These are phyloP conservation scores for Paramecium pentaurelia DNA, from an alignment of 73 alveolate species.

Conservation along the genomic window DNA sequence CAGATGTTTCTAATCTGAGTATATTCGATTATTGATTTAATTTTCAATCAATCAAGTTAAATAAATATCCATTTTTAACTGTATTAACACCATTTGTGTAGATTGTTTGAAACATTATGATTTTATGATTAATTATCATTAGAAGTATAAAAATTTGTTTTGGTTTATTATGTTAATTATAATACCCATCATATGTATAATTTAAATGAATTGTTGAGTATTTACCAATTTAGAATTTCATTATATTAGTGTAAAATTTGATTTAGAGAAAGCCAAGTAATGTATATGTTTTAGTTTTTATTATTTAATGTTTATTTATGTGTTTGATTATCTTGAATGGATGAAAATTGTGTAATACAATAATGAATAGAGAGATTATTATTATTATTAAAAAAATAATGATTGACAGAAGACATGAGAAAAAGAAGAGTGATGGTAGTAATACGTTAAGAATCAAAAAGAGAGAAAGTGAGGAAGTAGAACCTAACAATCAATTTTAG, in stretches of 20 bases:
- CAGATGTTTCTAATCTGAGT: no score
- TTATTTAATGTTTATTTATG: background rate
- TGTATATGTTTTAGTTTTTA: slow-evolving; percentile 63
- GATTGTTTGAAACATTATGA: no score
- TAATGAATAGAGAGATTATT: background rate
- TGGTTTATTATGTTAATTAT: no score
- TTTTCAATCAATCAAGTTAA: no score
- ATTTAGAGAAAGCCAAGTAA: slow-evolving; percentile 54
- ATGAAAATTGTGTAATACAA: background rate
- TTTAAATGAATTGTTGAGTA: no score
- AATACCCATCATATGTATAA: no score
- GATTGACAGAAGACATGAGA: background rate
- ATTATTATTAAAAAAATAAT: background rate
- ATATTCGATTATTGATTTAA: no score
- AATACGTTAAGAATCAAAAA: background rate
- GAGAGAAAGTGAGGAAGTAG: background rate
- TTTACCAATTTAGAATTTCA: no score
- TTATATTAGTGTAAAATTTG: background rate
- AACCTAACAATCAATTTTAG: background rate
- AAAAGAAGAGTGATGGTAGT: background rate
- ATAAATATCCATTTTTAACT: no score
- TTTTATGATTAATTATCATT: no score
- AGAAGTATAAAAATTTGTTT: no score
- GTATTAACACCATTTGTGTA: no score
- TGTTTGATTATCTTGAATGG: background rate